Conservation (phyloP, 1,139 yeast genomes). For the Pichia inconspicua region DNA sequence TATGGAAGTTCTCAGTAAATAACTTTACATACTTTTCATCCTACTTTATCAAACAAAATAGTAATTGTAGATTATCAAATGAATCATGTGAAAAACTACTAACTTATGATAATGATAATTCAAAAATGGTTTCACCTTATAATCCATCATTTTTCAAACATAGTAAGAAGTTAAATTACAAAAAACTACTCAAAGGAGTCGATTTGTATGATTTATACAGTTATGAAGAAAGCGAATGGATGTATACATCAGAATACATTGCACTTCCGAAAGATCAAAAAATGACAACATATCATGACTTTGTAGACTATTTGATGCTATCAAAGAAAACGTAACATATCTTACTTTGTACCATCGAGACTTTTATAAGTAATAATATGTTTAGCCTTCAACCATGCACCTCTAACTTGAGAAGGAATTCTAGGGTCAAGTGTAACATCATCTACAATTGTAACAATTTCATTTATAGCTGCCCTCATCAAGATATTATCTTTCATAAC, state of each 20-base stretch:
- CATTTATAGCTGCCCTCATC: conserved; percentile 64
- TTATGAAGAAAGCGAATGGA: neutral
- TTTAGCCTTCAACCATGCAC: conserved; percentile 54
- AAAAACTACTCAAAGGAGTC: neutral
- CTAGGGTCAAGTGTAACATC: conserved; percentile 49
- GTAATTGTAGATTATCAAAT: neutral
- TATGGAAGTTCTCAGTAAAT: conserved; percentile 7
- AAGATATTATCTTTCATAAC: conserved; percentile 72
- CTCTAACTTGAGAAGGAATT: conserved; percentile 52
- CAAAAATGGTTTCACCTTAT: neutral
- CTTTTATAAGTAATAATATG: conserved; percentile 5
- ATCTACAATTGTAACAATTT: conserved; percentile 67
- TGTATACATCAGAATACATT: neutral
- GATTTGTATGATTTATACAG: neutral
- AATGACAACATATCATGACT: neutral
- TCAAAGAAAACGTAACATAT: neutral
- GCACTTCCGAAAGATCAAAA: neutral
- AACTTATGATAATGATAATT: neutral
- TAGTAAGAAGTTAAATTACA: neutral
- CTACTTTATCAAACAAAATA: neutral
- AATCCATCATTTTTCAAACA: neutral
- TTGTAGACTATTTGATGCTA: neutral
- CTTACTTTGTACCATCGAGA: conserved; percentile 1
- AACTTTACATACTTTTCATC: conserved; percentile 3
- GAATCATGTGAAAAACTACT: neutral